Base-by-base conservation (phyloP, 2,329 filamentous ascomycete genomes). In the Alternaria arbusti region DNA sequence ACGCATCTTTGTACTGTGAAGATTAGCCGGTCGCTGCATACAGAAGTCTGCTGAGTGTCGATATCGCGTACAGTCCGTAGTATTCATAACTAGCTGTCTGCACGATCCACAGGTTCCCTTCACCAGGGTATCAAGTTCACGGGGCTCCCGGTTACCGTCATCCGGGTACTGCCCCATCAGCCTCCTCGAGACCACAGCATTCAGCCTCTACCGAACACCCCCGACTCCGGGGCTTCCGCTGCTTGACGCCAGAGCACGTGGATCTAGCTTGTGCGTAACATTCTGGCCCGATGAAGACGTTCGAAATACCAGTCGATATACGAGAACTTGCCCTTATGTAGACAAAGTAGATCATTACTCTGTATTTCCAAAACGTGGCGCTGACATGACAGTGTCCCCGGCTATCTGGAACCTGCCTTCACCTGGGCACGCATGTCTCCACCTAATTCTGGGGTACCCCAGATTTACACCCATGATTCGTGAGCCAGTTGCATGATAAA, bases 111-210 rank as follows among this genome's bases (percentile, higher is more conserved):
- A 15, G 20, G 15, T 40, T 15, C 6, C 25, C 17, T 50, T 28
- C 47, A 32, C 15, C 25, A 50, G n/a, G 13, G 36, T 8, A 7
- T 7, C 47, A n/a, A 13, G 43, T 20, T 44, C 6, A 46, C 30
- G n/a, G 49, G 56, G 22, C 28, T 56, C 36, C 54, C 61, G 66
- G 64, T 25, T 63, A 68, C 54, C 61, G 44, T 65, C 54, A 60
- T 46, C 64, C 64, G 64, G 50, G 15, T 50, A 26, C 28, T 17
- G 30, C 26, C 36, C 28, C 22, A 26, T 32, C 28, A 28, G 22
- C 25, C n/a, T 56, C 43, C 8, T 23, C 43, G 10, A 32, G 22
- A 40, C 9, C 36, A 17, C 36, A 40, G 23, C 12, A 17, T 20
- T 26, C 32, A 57, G 54, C 57, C 49, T 54, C 56, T 54, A 55